Base-by-base conservation (phyloP, 768 basidiomycete genomes). In the Amanita rubescens region DNA sequence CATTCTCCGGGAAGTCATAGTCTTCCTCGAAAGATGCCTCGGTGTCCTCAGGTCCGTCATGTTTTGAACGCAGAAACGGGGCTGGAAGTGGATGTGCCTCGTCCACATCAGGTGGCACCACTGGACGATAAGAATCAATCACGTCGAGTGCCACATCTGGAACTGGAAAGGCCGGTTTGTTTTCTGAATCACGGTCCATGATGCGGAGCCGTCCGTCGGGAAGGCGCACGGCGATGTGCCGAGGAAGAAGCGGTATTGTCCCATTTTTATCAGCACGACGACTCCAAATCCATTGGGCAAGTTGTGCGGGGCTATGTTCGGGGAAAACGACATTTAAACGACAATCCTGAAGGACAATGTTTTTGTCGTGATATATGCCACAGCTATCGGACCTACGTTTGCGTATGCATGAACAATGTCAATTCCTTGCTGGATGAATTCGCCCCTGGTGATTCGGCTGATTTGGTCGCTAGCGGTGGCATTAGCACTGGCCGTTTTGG, bases 381-480 rank as follows among this genome's bases (percentile, higher is more conserved):
- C 15, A 43, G 34, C 7, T 3, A 14, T 30, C 17, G 25, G 19
- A 54, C 57, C 33, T 20, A 55, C 57, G 2, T 33, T 22, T 35
- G 53, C 53, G 41, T 57, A 57, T 38, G 53, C 49, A 10, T 43
- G 47, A 30, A 57, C 54, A 47, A 53, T 43, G 33, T 48, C 43
- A 14, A 47, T 44, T 2, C 49, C 57, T 43, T 58, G 57, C 15
- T 43, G 44, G 39, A 58, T 51, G 38, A 51, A 37, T 24, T 58
- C 53, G 14, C 33, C 44, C 19, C 33, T 55, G 8, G 53, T 55
- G 27, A 55, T 55, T 10, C 50, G 25, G n/a, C 11, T 42, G 25
- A 43, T 34, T 22, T 49, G 49, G 22, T 12, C 24, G 37, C 3
- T 51, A 30, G 41, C 34, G 14, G 44, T 35, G 25, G 51, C 38